Evolutionary conservation across 441 rosid genomes (phyloP).

Genomic region (Erysimum pusillum): DNA sequence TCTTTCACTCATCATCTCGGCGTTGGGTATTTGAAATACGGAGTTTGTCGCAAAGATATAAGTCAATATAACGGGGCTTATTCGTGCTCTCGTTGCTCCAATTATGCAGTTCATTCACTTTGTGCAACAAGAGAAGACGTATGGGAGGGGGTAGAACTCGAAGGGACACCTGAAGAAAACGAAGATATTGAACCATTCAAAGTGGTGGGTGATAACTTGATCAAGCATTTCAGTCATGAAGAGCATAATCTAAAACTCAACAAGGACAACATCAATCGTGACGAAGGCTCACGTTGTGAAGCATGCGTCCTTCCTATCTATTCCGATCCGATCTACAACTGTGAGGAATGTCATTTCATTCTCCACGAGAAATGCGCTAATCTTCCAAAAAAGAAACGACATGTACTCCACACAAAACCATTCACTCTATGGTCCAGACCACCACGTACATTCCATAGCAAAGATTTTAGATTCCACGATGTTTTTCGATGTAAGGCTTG

Average conservation of each 20-base stretch:
- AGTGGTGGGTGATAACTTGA: conserved; percentile 9
- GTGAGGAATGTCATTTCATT: conserved; percentile 20
- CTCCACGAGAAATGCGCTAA: conserved; percentile 40
- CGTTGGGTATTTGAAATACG: background rate
- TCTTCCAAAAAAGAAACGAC: conserved; percentile 7
- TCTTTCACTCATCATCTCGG: background rate
- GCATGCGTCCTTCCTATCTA: conserved; percentile 28
- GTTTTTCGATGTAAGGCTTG: conserved; percentile 17
- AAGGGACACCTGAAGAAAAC: background rate
- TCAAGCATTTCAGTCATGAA: conserved; percentile 37
- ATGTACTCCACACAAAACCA: conserved; percentile 3
- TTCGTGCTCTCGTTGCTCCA: background rate
- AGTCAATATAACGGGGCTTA: conserved; percentile 13
- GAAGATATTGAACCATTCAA: conserved; percentile 8
- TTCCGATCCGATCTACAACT: conserved; percentile 21
- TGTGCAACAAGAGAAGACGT: conserved; percentile 23
- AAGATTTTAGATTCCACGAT: background rate
- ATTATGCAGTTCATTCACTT: conserved; percentile 26
- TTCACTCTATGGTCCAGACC: background rate
- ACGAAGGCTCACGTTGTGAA: conserved; percentile 14
- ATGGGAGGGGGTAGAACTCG: conserved; percentile 17
- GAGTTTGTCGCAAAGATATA: conserved; percentile 9
- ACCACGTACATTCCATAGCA: background rate
- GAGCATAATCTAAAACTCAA: conserved; percentile 18
- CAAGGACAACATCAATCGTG: background rate